These are phyloP conservation scores for Myxozyma mucilagina DNA, from an alignment of 805 yeast species.

Conservation along the genomic window DNA sequence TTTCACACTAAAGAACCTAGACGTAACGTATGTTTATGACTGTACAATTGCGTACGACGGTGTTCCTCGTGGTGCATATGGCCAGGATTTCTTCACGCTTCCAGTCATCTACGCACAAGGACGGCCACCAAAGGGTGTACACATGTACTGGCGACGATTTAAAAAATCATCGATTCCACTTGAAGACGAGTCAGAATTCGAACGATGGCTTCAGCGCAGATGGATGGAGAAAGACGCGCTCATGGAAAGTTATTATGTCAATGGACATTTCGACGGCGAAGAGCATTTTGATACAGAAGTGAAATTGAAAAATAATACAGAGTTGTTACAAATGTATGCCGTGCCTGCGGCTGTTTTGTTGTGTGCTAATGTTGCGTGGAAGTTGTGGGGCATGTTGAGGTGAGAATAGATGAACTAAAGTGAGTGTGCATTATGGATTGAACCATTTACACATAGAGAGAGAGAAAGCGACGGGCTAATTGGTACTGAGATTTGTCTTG, in stretches of 20 bases:
- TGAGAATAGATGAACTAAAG: background rate
- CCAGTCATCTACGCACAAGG: slow-evolving; percentile 66
- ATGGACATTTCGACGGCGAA: slow-evolving; percentile 33
- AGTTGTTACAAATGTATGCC: slow-evolving; percentile 25
- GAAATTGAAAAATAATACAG: slow-evolving; percentile 7
- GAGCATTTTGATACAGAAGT: slow-evolving; percentile 25
- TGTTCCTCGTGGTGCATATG: slow-evolving; percentile 58
- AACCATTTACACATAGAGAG: background rate
- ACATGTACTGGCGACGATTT: slow-evolving; percentile 63
- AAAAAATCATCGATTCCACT: slow-evolving; percentile 64
- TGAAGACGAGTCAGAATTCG: slow-evolving; percentile 57
- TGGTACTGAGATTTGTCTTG: too few species aligned
- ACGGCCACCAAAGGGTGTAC: slow-evolving; percentile 65
- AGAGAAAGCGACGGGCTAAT: background rate
- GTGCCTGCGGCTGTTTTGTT: slow-evolving; percentile 19
- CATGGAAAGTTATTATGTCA: slow-evolving; percentile 47
- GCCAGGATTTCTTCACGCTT: slow-evolving; percentile 75
- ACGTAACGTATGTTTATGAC: slow-evolving; percentile 63
- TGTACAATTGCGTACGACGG: slow-evolving; percentile 82
- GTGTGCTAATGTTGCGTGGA: slow-evolving; percentile 27
- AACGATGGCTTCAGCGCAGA: slow-evolving; percentile 67
- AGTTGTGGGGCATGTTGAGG: slow-evolving; percentile 53
- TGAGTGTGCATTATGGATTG: background rate
- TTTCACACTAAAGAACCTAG: slow-evolving; percentile 58
- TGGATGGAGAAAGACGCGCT: slow-evolving; percentile 81